Conservation (phyloP, 495 filamentous ascomycete species). For the Friedmanniomyces simplex region DNA sequence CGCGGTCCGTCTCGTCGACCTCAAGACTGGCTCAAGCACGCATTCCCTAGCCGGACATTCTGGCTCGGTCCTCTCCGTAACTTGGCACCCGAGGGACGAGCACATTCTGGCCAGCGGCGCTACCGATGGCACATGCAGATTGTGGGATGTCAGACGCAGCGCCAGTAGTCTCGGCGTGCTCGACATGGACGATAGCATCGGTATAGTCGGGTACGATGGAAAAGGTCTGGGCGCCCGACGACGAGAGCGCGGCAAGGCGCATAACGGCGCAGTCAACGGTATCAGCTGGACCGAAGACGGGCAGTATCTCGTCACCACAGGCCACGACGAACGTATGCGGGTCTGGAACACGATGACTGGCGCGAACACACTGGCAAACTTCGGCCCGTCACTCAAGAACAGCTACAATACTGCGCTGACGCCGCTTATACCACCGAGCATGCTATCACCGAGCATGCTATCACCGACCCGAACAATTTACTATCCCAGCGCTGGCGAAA, state of each 20-base stretch:
- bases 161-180: constrained; percentile 62
- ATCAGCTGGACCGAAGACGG: constrained; percentile 75
- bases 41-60: constrained; percentile 69
- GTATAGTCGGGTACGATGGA: constrained; percentile 41
- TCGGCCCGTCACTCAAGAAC: constrained; percentile 67
- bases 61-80: constrained; percentile 58
- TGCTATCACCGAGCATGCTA: constrained; percentile 38
- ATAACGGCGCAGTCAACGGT: constrained; percentile 69
- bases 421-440: constrained; percentile 35
- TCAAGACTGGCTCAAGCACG: constrained; percentile 63
- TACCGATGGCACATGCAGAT: constrained; percentile 62
- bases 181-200: constrained; percentile 72
- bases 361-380: constrained; percentile 72
- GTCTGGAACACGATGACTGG: constrained; percentile 75
- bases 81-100: constrained; percentile 69
- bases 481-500: constrained; percentile 67
- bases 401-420: constrained; percentile 50
- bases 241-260: constrained; percentile 48
- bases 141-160: constrained; percentile 75
- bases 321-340: constrained; percentile 69
- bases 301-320: constrained; percentile 59
- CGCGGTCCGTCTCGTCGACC: constrained; percentile 68
- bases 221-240: constrained; percentile 39
- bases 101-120: constrained; percentile 71
- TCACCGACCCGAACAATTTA: constrained; percentile 55